Base-by-base conservation (phyloP, 768 basidiomycete genomes). In the Strobilomyces confusus region DNA sequence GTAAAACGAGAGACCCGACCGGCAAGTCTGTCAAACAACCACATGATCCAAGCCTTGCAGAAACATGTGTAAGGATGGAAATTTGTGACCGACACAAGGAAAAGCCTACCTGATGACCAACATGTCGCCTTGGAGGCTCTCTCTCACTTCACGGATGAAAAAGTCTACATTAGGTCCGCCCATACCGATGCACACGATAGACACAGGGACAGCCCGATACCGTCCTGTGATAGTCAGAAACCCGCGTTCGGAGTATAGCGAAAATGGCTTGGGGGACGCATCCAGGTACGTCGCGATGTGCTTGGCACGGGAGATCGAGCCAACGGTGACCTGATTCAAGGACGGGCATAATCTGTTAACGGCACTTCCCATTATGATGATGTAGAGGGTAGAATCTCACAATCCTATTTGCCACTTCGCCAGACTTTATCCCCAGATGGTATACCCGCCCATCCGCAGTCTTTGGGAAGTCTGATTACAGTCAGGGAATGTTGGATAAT, bases 131-230 rank as follows among this genome's bases (percentile, higher is more conserved):
- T 68, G 75, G 36, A 89, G 67, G 59, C 84, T 84, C 68, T 91
- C 90, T 56, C 89, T 77, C 23, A 79, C 81, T 71, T 92, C 89
- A 57, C 89, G 80, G 20, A 92, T 80, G 66, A 92, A 89, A 71
- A 92, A 92, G 68, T 92, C 90, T 73, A 84, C 86, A 70, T 89
- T 92, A 1, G 89, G 80, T 54, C 72, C 75, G 19, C 90, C 90
- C 90, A 92, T 92, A 13, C 90, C 90, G 51, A 91, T 90, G 58
- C 85, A 86, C 38, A 89, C 74, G 37, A 92, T 79, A 7, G 84
- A 87, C 26, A 92, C 67, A 9, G 88, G 87, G 15, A 77, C 68
- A 44, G 79, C 79, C 41, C 75, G 76, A 68, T 82, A 87, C 32
- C 78, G 75, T 12, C 87, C 87, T 5, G 87, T 87, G 47, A 87